Conservation (phyloP, 2,329 filamentous ascomycete species). For the Nectriaceae sp. region DNA sequence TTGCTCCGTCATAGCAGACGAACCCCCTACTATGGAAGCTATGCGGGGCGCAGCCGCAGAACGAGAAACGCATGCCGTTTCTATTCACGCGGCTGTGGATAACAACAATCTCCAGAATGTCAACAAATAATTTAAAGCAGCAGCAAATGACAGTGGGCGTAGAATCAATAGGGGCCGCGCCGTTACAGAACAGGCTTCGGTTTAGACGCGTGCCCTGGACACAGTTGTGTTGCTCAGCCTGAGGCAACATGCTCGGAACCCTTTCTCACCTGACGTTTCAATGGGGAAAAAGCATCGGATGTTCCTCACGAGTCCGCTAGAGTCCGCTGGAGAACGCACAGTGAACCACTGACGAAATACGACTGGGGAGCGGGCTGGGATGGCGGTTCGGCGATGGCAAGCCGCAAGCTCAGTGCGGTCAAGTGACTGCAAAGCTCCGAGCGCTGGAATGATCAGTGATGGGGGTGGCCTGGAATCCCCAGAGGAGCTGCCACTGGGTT, state of each 20-base stretch:
- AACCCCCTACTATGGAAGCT: neutral
- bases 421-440: slow-evolving; percentile 19
- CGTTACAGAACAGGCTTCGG: slow-evolving; percentile 16
- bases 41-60: slow-evolving; percentile 20
- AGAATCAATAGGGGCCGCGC: slow-evolving; percentile 22
- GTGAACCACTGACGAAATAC: neutral
- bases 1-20: neutral
- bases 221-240: too few species aligned
- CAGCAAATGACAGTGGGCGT: neutral
- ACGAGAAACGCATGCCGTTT: slow-evolving; percentile 24
- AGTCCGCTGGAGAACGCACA: slow-evolving; percentile 10
- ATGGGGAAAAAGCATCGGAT: slow-evolving; percentile 13
- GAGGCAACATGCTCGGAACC: slow-evolving; percentile 10
- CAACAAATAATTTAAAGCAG: slow-evolving; percentile 23
- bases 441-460: slow-evolving; percentile 18
- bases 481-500: slow-evolving; percentile 26
- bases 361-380: neutral
- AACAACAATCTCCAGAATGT: slow-evolving; percentile 31
- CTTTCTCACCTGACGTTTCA: neutral
- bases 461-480: slow-evolving; percentile 14
- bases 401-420: slow-evolving; percentile 21
- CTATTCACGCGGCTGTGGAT: slow-evolving; percentile 22
- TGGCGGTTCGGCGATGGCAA: neutral
- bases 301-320: slow-evolving; percentile 15
- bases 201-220: neutral